These are phyloP conservation scores for Cladosporium colombiae DNA, from an alignment of 2,329 filamentous ascomycete genomes.

Conservation along the genomic window DNA sequence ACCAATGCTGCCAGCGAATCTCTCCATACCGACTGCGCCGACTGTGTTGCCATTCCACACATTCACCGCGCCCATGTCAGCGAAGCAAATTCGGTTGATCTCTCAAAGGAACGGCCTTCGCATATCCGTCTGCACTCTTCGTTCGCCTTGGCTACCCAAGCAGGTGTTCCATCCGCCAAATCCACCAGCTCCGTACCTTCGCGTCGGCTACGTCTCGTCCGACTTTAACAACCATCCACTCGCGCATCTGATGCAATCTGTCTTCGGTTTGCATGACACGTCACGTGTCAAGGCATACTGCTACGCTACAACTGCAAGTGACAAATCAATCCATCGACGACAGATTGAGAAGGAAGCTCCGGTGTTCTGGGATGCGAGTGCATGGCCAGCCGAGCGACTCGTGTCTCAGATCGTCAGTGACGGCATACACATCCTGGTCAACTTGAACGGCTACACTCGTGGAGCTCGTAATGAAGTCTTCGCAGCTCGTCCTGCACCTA, in stretches of 20 bases:
- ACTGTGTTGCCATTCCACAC: slow-evolving; percentile 97
- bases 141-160: slow-evolving; percentile 79
- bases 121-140: slow-evolving; percentile 87
- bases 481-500: slow-evolving; percentile 86
- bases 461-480: slow-evolving; percentile 98
- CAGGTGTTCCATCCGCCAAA: slow-evolving; percentile 82
- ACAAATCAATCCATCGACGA: slow-evolving; percentile 82
- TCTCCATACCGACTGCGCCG: slow-evolving; percentile 82
- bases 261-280: slow-evolving; percentile 86
- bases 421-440: slow-evolving; percentile 90
- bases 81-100: slow-evolving; percentile 88
- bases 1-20: slow-evolving; percentile 68
- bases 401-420: slow-evolving; percentile 85
- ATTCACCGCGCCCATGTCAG: slow-evolving; percentile 90
- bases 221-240: slow-evolving; percentile 99
- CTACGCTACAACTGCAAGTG: slow-evolving; percentile 91
- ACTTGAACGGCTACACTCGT: slow-evolving; percentile 96
- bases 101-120: slow-evolving; percentile 92
- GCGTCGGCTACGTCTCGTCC: slow-evolving; percentile 93
- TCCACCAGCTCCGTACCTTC: slow-evolving; percentile 80
- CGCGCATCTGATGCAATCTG: slow-evolving; percentile 97
- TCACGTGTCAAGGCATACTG: slow-evolving; percentile 79
- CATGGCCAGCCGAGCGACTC: slow-evolving; percentile 80
- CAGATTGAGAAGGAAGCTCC: slow-evolving; percentile 94
- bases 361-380: slow-evolving; percentile 84